phyloP scores from a whole-genome alignment of 768 basidiomycete genomes.

The Exidia glandulosa region DNA sequence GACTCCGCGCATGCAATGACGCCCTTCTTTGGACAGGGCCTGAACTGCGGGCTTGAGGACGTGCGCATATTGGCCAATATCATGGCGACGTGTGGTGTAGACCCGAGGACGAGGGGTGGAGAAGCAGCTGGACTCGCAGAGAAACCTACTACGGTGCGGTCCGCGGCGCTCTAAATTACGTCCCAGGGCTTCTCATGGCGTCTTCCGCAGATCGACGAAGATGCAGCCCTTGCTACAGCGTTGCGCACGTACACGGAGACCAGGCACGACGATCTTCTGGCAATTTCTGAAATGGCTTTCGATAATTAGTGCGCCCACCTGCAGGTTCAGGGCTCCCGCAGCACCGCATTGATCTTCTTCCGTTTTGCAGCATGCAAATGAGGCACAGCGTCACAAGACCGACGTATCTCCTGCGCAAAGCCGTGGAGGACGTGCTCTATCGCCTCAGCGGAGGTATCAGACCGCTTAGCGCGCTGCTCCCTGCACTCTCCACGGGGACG shows the following conservation, averaged over 20 bases:
- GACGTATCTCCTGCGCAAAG: constrained; percentile 66
- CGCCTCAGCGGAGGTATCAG: constrained; percentile 12
- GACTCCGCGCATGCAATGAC: constrained; percentile 98
- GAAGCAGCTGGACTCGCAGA: too few relatives aligned
- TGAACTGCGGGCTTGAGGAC: constrained; percentile 97
- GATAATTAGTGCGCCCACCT: constrained; percentile 66
- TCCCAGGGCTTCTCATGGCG: too few relatives aligned
- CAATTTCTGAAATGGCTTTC: constrained; percentile 89
- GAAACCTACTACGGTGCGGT: too few relatives aligned
- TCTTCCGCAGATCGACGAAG: constrained; percentile 26
- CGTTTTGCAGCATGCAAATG: constrained; percentile 70
- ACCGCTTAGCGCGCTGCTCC: constrained; percentile 39
- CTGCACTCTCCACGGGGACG: neutral
- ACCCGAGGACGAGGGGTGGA: constrained; percentile 28
- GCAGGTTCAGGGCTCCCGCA: constrained; percentile 3
- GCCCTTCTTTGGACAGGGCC: constrained; percentile 94
- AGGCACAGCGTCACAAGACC: constrained; percentile 81
- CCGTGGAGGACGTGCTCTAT: constrained; percentile 54
- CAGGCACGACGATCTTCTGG: constrained; percentile 79
- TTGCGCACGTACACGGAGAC: constrained; percentile 69
- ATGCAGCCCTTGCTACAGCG: constrained; percentile 51
- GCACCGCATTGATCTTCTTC: neutral
- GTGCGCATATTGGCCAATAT: constrained; percentile 78
- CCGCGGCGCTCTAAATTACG: too few relatives aligned
- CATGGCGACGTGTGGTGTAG: constrained; percentile 60